A percentile compares a stretch with the other conserved stretches of the same genome.
These are phyloP conservation scores for Vachellia collinsii DNA, from an alignment of 306 rosid species.

Conservation along the genomic window DNA sequence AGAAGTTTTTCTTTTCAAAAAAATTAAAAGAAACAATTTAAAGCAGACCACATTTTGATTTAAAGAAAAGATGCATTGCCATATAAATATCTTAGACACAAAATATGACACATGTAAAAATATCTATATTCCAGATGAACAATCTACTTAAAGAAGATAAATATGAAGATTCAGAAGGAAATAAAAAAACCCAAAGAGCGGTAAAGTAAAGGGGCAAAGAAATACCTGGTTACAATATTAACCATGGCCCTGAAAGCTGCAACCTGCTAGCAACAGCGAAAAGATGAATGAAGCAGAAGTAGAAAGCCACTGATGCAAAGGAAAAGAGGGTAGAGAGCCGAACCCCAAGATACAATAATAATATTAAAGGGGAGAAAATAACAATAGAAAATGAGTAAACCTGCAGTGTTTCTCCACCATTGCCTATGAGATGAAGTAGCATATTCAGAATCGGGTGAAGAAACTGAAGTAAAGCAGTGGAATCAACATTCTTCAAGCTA, in stretches of 20 bases:
- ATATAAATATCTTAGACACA: constrained; percentile 1
- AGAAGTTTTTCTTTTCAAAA: neutral
- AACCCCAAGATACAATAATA: constrained; percentile 16
- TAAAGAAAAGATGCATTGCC: neutral
- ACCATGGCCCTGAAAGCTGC: constrained; percentile 99
- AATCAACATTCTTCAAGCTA: constrained; percentile 99
- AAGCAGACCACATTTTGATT: neutral
- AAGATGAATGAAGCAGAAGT: constrained; percentile 41
- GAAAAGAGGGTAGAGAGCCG: neutral
- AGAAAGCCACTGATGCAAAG: constrained; percentile 24
- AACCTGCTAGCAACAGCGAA: constrained; percentile 63
- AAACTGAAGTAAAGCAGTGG: constrained; percentile 98
- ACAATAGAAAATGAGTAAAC: constrained; percentile 47
- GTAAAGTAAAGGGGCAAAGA: neutral
- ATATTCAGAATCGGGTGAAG: constrained; percentile 96
- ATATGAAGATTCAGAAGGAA: constrained; percentile 10
- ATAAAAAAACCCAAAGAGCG: neutral
- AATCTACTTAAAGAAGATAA: neutral
- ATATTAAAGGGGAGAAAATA: neutral
- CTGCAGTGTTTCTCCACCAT: constrained; percentile 99
- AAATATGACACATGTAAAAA: constrained; percentile 14
- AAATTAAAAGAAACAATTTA: neutral
- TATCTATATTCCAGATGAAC: neutral
- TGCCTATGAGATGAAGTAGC: constrained; percentile 99
- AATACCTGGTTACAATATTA: constrained; percentile 91